Evolutionary conservation across 2,329 filamentous ascomycete species (phyloP).

Genomic region (Ilyonectria destructans): DNA sequence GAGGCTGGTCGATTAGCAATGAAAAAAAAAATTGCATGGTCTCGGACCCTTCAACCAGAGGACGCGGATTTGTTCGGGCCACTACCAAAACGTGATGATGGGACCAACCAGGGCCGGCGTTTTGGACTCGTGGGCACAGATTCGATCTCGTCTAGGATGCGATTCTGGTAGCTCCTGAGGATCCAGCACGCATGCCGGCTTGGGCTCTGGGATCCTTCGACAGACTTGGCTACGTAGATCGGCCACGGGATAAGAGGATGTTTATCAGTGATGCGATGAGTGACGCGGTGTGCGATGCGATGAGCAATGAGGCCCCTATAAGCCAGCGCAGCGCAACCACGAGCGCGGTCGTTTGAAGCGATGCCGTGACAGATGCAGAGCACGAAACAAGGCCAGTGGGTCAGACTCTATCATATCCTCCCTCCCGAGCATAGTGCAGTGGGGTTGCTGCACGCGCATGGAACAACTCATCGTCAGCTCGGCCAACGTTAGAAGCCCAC

Average conservation of each 20-base stretch:
- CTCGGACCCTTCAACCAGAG: conserved; percentile 50
- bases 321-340: conserved; percentile 1
- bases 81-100: conserved; percentile 28
- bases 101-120: conserved; percentile 28
- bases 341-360: conserved; percentile 9
- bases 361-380: neutral
- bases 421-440: conserved; percentile 19
- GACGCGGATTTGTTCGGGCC: conserved; percentile 17
- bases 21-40: conserved; percentile 58
- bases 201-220: neutral
- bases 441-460: conserved; percentile 18
- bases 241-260: neutral
- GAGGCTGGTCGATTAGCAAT: conserved; percentile 63
- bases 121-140: conserved; percentile 12
- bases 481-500: conserved; percentile 2
- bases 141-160: neutral
- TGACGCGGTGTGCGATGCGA: neutral
- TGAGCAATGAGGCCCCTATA: neutral
- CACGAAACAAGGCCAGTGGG: neutral
- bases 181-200: neutral
- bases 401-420: conserved; percentile 23
- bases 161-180: neutral
- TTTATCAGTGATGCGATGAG: neutral
- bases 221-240: neutral
- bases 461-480: conserved; percentile 27